Conservation (phyloP, 164 flowering plant genomes). For the Litsea cubeba region DNA sequence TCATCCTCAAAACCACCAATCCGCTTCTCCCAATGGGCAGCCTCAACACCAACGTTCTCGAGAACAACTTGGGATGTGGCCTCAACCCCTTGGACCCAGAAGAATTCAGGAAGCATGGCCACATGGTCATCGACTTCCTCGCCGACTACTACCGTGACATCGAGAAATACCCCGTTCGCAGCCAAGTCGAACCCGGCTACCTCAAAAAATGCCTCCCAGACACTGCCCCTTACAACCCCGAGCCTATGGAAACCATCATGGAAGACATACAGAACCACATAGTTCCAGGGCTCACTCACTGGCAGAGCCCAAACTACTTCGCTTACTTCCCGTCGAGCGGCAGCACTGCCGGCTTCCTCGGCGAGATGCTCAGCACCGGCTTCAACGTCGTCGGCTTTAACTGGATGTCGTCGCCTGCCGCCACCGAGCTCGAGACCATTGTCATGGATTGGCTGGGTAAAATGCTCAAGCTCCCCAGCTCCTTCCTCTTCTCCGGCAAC, state of each 20-base stretch:
- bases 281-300: slow-evolving; percentile 61
- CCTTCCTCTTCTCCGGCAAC: slow-evolving; percentile 42
- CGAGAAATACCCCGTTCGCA: slow-evolving; percentile 55
- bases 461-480: slow-evolving; percentile 38
- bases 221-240: slow-evolving; percentile 48
- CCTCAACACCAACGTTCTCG: slow-evolving; percentile 13
- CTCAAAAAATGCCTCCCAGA: slow-evolving; percentile 38
- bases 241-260: slow-evolving; percentile 45
- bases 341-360: slow-evolving; percentile 52
- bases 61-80: slow-evolving; percentile 6
- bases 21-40: slow-evolving; percentile 18
- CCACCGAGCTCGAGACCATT: slow-evolving; percentile 48
- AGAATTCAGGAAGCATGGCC: slow-evolving; percentile 54
- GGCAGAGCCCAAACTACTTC: slow-evolving; percentile 67
- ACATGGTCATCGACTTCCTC: slow-evolving; percentile 54
- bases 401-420: slow-evolving; percentile 71
- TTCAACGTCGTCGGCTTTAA: slow-evolving; percentile 62
- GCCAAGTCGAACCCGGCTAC: slow-evolving; percentile 70
- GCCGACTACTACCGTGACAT: slow-evolving; percentile 55
- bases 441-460: slow-evolving; percentile 58
- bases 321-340: slow-evolving; percentile 55
- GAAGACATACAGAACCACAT: slow-evolving; percentile 42
- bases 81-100: slow-evolving; percentile 53
- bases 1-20: neutral
- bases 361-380: slow-evolving; percentile 60